These are phyloP conservation scores for Hansfordia pulvinata DNA, from an alignment of 2,329 filamentous ascomycete species.

Conservation along the genomic window DNA sequence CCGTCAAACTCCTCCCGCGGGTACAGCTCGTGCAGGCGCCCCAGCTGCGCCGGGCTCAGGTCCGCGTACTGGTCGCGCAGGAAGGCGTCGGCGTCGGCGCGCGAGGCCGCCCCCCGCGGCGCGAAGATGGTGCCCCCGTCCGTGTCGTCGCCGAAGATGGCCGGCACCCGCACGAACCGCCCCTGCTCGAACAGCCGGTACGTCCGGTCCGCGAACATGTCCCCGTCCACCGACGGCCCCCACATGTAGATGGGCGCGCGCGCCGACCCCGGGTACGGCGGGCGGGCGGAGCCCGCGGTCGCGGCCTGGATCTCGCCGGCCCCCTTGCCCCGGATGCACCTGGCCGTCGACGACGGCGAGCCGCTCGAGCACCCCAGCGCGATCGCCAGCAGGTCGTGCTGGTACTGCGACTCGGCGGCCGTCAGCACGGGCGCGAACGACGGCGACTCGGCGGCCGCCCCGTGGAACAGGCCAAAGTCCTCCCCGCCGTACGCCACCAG, in stretches of 20 bases:
- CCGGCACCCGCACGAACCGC: slow-evolving; percentile 37
- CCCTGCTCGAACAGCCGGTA: slow-evolving; percentile 33
- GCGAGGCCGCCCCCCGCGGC: slow-evolving; percentile 30
- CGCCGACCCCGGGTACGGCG: slow-evolving; percentile 21
- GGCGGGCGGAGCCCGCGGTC: slow-evolving; percentile 28
- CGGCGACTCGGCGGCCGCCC: slow-evolving; percentile 33
- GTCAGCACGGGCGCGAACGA: slow-evolving; percentile 36
- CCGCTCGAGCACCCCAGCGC: slow-evolving; percentile 24
- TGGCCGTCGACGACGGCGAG: slow-evolving; percentile 20
- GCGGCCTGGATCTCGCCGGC: slow-evolving; percentile 24
- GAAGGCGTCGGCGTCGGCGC: slow-evolving; percentile 36
- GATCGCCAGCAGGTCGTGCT: slow-evolving; percentile 33
- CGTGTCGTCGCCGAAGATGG: slow-evolving; percentile 41
- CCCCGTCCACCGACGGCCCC: slow-evolving; percentile 38
- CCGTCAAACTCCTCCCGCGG: no score
- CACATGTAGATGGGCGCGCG: slow-evolving; percentile 35
- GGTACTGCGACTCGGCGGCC: slow-evolving; percentile 31
- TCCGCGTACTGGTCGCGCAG: slow-evolving; percentile 43
- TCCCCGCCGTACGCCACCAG: slow-evolving; percentile 40
- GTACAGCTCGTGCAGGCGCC: slow-evolving; percentile 38
- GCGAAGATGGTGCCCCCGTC: slow-evolving; percentile 54
- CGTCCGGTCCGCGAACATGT: slow-evolving; percentile 34
- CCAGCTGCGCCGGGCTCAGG: slow-evolving; percentile 34
- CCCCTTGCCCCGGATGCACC: slow-evolving; percentile 30
- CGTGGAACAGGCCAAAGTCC: slow-evolving; percentile 34